Base-by-base conservation (phyloP, 179 eudicot genomes). In the Beta macrorhiza region DNA sequence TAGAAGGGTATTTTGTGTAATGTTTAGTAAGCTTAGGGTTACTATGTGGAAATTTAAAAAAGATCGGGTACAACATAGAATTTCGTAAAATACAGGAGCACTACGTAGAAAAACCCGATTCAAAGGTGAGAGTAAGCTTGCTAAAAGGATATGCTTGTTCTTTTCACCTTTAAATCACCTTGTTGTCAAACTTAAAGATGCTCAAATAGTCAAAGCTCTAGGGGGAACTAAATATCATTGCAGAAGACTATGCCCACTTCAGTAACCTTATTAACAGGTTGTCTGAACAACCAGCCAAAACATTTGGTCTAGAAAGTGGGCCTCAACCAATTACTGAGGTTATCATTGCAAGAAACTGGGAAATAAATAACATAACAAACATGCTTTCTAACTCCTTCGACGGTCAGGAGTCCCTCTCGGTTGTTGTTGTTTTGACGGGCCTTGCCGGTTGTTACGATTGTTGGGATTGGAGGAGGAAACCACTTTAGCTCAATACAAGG, bases 401-500 rank as follows among this genome's bases (percentile, higher is more conserved):
- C 10, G 0, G 3, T 20, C 57, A 20, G 1, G 12, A 20, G 29
- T 17, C 17, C n/a, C 16, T 72, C 70, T 73, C 68, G 37, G 83
- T 0, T 37, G 42, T 37, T 37, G 42, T 37, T 37, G 2, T 37
- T 37, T 37, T 37, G 42, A 37, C 42, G 42, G 29, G 3, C 17
- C n/a, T n/a, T n/a, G n/a, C 16, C 70, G 37, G 83, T 74, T 0
- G 14, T 58, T 65, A 5, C 79, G 17, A 42, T 75, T 53, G 79
- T 81, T 32, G 83, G 79, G 57, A 74, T 75, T 14, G 83, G 83
- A 12, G 83, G 67, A 74, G 12, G 74, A 74, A 45, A 74, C 83
- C 1, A 42, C 83, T 1, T 5, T 80, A 16, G 79, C 83, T 17
- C 63, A 65, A 42, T 81, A 55, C 53, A 67, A 53, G 32, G 74